These are phyloP conservation scores for Rhynchosporium graminicola DNA, from an alignment of 2,329 filamentous ascomycete genomes.

Conservation along the genomic window DNA sequence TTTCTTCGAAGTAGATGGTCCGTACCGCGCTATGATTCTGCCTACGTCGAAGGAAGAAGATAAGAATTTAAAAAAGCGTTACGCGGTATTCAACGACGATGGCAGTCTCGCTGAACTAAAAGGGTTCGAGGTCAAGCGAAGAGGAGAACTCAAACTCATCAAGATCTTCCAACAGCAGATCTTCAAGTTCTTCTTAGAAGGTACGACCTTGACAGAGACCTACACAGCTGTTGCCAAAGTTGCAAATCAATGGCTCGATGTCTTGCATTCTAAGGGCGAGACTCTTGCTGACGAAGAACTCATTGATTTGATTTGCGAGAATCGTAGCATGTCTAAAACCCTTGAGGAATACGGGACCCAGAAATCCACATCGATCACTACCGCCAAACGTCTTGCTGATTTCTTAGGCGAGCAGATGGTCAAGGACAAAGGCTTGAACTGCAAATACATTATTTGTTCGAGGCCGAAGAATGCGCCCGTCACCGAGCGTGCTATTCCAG, in stretches of 20 bases:
- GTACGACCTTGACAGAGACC: constrained; percentile 81
- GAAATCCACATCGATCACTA: constrained; percentile 99
- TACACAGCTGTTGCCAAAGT: constrained; percentile 92
- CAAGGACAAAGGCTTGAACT: constrained; percentile 98
- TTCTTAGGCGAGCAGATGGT: constrained; percentile 98
- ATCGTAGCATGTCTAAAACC: constrained; percentile 96
- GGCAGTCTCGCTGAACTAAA: constrained; percentile 94
- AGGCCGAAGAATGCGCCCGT: constrained; percentile 86
- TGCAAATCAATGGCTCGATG: constrained; percentile 95
- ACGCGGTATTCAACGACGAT: constrained; percentile 98
- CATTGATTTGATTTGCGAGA: constrained; percentile 99
- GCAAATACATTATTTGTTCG: constrained; percentile 98
- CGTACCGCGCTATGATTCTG: constrained; percentile 95
- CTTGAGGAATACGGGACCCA: constrained; percentile 93
- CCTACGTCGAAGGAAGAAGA: constrained; percentile 98
- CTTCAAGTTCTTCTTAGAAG: constrained; percentile 98
- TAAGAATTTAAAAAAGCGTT: constrained; percentile 99
- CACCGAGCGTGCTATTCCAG: constrained; percentile 89
- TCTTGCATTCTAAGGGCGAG: constrained; percentile 82
- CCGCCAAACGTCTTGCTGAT: constrained; percentile 88
- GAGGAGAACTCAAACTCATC: constrained; percentile 98
- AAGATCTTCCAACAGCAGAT: constrained; percentile 99
- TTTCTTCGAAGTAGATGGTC: constrained; percentile 98
- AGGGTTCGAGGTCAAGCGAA: constrained; percentile 94
- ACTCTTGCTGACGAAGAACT: constrained; percentile 95